Conservation (phyloP, 2,329 filamentous ascomycete species). For the Talaromyces islandicus region DNA sequence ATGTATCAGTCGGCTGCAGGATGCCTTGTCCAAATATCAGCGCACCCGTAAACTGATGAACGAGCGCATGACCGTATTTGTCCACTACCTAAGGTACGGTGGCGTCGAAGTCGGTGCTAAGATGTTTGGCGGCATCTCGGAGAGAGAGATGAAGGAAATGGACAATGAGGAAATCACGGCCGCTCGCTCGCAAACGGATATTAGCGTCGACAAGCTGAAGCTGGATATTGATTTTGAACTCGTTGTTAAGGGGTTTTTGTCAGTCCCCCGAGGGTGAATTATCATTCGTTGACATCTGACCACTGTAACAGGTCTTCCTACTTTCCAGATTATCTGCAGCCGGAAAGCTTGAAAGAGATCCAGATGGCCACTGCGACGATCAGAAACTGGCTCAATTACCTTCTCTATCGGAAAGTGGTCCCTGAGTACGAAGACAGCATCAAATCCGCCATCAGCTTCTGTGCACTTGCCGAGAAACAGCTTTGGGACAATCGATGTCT, state of each 20-base stretch:
- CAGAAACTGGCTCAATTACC: slow-evolving; percentile 81
- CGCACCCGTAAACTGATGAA: slow-evolving; percentile 67
- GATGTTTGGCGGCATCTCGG: slow-evolving; percentile 58
- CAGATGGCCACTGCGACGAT: slow-evolving; percentile 62
- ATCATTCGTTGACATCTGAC: neutral
- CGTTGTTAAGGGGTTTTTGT: slow-evolving; percentile 75
- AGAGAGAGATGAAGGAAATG: slow-evolving; percentile 56
- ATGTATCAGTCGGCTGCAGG: slow-evolving; percentile 64
- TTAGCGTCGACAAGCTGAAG: slow-evolving; percentile 50
- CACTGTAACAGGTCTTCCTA: slow-evolving; percentile 45
- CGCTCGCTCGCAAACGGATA: slow-evolving; percentile 49
- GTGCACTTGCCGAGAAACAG: slow-evolving; percentile 61
- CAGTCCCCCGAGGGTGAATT: slow-evolving; percentile 25
- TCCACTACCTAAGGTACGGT: slow-evolving; percentile 75
- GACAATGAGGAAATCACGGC: slow-evolving; percentile 60
- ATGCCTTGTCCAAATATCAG: slow-evolving; percentile 76
- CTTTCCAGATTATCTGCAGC: slow-evolving; percentile 52
- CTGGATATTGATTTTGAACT: slow-evolving; percentile 78
- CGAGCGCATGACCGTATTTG: slow-evolving; percentile 60
- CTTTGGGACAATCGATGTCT: slow-evolving; percentile 55
- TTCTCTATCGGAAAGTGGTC: slow-evolving; percentile 78
- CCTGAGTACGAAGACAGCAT: slow-evolving; percentile 70
- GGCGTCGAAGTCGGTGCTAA: slow-evolving; percentile 63
- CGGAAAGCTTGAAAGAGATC: slow-evolving; percentile 49
- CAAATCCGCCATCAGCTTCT: slow-evolving; percentile 58